A percentile compares a stretch with the other conserved stretches of the same genome.
These are phyloP conservation scores for Ophiostoma sp. DNA, from an alignment of 2,329 filamentous ascomycete genomes.

Conservation along the genomic window DNA sequence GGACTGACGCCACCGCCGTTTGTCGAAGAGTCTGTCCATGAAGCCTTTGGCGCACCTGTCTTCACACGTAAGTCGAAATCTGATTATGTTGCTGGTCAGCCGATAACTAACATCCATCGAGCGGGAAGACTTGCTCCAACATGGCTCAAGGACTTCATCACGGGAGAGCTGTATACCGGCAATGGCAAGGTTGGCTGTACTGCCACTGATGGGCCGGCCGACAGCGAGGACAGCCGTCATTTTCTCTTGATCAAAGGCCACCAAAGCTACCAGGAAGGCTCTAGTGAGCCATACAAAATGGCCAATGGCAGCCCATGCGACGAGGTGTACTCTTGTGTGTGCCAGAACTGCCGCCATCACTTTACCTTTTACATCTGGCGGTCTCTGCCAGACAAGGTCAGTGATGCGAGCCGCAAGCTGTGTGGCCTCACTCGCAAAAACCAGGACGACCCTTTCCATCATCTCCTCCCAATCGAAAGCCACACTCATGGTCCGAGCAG, in stretches of 20 bases:
- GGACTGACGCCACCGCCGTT: slow-evolving; percentile 18
- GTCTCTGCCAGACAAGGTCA: background rate
- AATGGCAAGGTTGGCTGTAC: slow-evolving; percentile 13
- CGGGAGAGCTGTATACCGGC: slow-evolving; percentile 21
- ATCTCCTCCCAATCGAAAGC: slow-evolving; percentile 26
- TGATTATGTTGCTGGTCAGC: no score
- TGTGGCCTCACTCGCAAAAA: slow-evolving; percentile 25
- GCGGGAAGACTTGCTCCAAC: slow-evolving; percentile 27
- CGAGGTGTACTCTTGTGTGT: slow-evolving; percentile 31
- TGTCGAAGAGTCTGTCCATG: slow-evolving; percentile 21
- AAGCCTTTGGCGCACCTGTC: slow-evolving; percentile 19
- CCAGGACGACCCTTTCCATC: slow-evolving; percentile 28
- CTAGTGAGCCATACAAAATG: slow-evolving; percentile 7
- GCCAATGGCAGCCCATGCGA: slow-evolving; percentile 23
- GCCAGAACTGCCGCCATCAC: slow-evolving; percentile 34
- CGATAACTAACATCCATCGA: background rate
- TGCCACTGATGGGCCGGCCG: background rate
- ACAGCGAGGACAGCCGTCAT: slow-evolving; percentile 17
- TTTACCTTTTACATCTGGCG: slow-evolving; percentile 31
- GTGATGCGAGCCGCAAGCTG: background rate
- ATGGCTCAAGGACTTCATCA: slow-evolving; percentile 28
- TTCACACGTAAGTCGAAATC: background rate
- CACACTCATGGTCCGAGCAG: slow-evolving; percentile 8
- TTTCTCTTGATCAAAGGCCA: slow-evolving; percentile 27
- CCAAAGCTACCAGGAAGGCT: slow-evolving; percentile 23